Evolutionary conservation across 352 stramenopile species (phyloP).

Genomic region (Globisporangium heterothallicum): DNA sequence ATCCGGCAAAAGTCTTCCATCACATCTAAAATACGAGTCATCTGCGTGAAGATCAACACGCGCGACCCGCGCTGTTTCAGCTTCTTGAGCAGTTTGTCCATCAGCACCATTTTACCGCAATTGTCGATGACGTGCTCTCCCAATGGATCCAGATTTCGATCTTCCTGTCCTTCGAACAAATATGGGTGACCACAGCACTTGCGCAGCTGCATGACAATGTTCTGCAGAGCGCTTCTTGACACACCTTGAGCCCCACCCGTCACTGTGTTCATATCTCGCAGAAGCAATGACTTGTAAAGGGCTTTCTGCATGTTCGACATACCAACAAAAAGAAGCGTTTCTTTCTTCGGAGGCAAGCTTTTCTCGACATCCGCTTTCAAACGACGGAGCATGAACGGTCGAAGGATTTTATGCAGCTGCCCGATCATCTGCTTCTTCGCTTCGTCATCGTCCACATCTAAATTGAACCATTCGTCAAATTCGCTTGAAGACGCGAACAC

Average conservation of each 20-base stretch:
- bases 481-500: constrained; percentile 88
- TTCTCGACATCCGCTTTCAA: constrained; percentile 99
- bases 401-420: constrained; percentile 83
- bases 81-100: constrained; percentile 91
- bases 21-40: constrained; percentile 92
- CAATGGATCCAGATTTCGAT: constrained; percentile 91
- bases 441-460: constrained; percentile 84
- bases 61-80: constrained; percentile 86
- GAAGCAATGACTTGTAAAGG: constrained; percentile 94
- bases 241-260: constrained; percentile 60
- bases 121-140: constrained; percentile 96
- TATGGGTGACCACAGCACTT: constrained; percentile 91
- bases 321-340: constrained; percentile 92
- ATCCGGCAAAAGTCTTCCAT: constrained; percentile 96
- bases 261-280: constrained; percentile 93
- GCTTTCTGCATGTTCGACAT: constrained; percentile 93
- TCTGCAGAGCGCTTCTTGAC: constrained; percentile 76
- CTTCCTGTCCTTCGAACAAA: constrained; percentile 94
- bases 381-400: constrained; percentile 96
- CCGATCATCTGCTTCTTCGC: constrained; percentile 89
- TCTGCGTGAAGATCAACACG: constrained; percentile 92
- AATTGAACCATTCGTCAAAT: constrained; percentile 88
- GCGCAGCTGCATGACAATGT: constrained; percentile 86
- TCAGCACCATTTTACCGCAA: constrained; percentile 96
- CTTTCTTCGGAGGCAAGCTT: constrained; percentile 95